These are phyloP conservation scores for Flaveria sonorensis DNA, from an alignment of 129 eudicot genomes.

Conservation along the genomic window DNA sequence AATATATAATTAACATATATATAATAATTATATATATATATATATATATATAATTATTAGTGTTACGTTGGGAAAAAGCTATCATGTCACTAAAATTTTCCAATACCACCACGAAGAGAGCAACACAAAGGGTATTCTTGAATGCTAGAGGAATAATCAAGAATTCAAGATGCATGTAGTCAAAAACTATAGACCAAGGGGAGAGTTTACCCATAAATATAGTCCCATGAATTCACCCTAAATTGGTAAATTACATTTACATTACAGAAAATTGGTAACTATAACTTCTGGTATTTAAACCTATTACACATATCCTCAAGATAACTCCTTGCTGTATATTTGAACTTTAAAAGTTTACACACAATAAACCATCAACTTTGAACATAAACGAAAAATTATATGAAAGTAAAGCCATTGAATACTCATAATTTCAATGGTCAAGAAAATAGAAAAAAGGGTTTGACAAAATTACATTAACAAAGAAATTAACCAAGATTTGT, in stretches of 20 bases:
- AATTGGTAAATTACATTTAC: neutral
- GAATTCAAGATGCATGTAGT: too few species aligned
- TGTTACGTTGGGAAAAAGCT: too few species aligned
- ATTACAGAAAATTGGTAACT: neutral
- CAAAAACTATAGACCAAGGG: too few species aligned
- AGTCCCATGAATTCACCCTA: too few species aligned
- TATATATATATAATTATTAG: too few species aligned
- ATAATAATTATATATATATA: too few species aligned
- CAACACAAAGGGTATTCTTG: too few species aligned
- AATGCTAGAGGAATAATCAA: too few species aligned
- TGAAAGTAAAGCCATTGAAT: conserved; percentile 28
- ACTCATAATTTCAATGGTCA: conserved; percentile 31
- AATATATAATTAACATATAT: too few species aligned
- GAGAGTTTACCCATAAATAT: too few species aligned
- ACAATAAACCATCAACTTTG: conserved; percentile 27
- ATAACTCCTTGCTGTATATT: conserved; percentile 31
- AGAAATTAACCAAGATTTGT: conserved; percentile 27
- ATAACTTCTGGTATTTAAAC: neutral
- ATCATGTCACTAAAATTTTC: too few species aligned
- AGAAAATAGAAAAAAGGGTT: conserved; percentile 11
- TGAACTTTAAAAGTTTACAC: conserved; percentile 23
- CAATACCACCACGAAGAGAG: too few species aligned
- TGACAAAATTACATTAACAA: conserved; percentile 31
- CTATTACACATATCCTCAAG: conserved; percentile 33
- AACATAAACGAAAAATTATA: neutral